A percentile compares a stretch with the other conserved stretches of the same genome.
Conservation (phyloP, 1,284 basidiomycete species). For the Phellopilus nigrolimitatus region DNA sequence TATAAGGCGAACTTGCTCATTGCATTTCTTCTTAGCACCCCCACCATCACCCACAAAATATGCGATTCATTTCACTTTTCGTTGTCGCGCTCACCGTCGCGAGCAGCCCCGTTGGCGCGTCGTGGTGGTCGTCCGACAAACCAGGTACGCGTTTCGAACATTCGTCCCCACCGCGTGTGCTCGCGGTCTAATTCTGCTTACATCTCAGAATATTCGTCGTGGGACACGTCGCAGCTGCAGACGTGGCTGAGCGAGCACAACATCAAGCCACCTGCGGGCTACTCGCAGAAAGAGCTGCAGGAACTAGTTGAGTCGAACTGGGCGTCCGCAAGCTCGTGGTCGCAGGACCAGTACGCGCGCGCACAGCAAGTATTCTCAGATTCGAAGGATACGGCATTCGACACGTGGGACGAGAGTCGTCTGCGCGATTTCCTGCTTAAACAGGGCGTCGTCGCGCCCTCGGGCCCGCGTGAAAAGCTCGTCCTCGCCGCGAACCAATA, state of each 20-base stretch:
- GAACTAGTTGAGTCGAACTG: constrained; percentile 61
- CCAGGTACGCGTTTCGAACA: constrained; percentile 23
- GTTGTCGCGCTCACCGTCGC: constrained; percentile 34
- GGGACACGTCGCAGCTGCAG: constrained; percentile 60
- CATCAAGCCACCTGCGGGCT: constrained; percentile 51
- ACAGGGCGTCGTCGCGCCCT: constrained; percentile 80
- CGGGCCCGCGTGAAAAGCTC: constrained; percentile 75
- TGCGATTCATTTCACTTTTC: constrained; percentile 38
- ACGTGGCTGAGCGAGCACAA: constrained; percentile 71
- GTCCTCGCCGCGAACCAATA: constrained; percentile 71
- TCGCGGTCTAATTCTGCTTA: constrained; percentile 26
- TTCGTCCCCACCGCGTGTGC: not conserved
- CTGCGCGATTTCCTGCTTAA: constrained; percentile 82
- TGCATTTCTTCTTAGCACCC: not conserved
- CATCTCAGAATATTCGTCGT: constrained; percentile 48
- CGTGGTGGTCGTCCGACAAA: constrained; percentile 47
- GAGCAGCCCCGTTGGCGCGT: constrained; percentile 38
- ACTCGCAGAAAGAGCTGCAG: constrained; percentile 44
- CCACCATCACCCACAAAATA: constrained; percentile 21
- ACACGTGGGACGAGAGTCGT: constrained; percentile 73
- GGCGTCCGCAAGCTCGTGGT: constrained; percentile 53
- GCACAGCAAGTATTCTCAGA: constrained; percentile 67
- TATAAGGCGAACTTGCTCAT: not conserved
- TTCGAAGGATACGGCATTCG: constrained; percentile 35
- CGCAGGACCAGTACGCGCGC: constrained; percentile 52